Conservation (phyloP, 2,329 filamentous ascomycete species). For the Parastagonospora avenae region DNA sequence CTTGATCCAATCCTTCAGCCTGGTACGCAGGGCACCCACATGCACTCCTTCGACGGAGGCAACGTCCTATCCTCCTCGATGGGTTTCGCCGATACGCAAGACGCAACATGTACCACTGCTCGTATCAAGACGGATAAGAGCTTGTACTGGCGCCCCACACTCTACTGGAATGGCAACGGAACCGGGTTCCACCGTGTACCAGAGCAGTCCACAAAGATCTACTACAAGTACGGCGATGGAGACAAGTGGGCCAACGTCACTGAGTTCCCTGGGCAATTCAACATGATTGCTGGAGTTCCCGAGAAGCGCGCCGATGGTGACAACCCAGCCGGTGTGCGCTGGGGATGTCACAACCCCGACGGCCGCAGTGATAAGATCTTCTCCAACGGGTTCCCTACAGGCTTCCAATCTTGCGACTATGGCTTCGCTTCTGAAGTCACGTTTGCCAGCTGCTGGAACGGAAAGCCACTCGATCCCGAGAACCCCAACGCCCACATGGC, state of each 20-base stretch:
- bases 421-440: conserved; percentile 44
- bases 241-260: conserved; percentile 42
- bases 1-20: conserved; percentile 44
- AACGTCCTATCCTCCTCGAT: conserved; percentile 37
- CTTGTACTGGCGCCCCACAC: conserved; percentile 46
- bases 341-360: conserved; percentile 37
- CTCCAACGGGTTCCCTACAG: conserved; percentile 42
- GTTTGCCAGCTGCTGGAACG: conserved; percentile 48
- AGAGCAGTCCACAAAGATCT: conserved; percentile 42
- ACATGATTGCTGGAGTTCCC: conserved; percentile 44
- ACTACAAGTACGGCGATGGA: conserved; percentile 47
- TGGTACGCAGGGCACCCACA: conserved; percentile 39
- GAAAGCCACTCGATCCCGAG: conserved; percentile 37
- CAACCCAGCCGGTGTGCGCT: conserved; percentile 38
- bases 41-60: conserved; percentile 47
- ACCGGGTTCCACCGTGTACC: conserved; percentile 45
- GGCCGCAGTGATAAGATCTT: conserved; percentile 31
- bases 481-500: conserved; percentile 46
- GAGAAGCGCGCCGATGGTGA: conserved; percentile 35
- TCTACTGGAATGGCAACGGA: conserved; percentile 45
- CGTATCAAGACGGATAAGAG: conserved; percentile 46
- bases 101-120: conserved; percentile 42
- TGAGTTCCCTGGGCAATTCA: conserved; percentile 44
- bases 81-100: conserved; percentile 33
- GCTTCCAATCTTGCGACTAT: conserved; percentile 44